phyloP scores from a whole-genome alignment of 495 filamentous ascomycete genomes.

The Darksidea phi region DNA sequence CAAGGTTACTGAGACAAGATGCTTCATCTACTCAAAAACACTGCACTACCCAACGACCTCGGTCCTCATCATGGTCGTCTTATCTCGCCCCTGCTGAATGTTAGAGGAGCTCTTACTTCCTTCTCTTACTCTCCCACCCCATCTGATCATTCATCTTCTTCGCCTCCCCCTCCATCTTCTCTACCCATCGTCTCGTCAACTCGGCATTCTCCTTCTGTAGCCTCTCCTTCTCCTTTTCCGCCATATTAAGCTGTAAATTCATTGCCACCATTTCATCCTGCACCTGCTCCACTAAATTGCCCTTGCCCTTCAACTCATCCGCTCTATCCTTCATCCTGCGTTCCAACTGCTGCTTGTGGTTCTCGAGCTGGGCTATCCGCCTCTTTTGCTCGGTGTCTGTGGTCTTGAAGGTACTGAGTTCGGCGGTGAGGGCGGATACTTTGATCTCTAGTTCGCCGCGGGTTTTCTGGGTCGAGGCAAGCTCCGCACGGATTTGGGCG shows the following conservation, averaged over 20 bases:
- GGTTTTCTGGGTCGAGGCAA: slow-evolving; percentile 42
- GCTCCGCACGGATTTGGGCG: slow-evolving; percentile 39
- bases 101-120: not conserved
- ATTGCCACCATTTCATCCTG: slow-evolving; percentile 87
- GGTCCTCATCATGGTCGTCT: not conserved
- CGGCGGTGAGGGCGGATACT: slow-evolving; percentile 33
- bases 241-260: slow-evolving; percentile 83
- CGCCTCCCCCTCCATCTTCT: slow-evolving; percentile 76
- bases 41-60: not conserved
- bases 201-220: slow-evolving; percentile 83
- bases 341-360: slow-evolving; percentile 60
- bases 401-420: slow-evolving; percentile 40
- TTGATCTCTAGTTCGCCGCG: slow-evolving; percentile 38
- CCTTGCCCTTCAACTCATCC: slow-evolving; percentile 80
- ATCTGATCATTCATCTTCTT: slow-evolving; percentile 77
- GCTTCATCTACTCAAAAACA: too few species aligned
- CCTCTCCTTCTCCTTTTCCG: slow-evolving; percentile 66
- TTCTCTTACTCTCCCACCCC: slow-evolving; percentile 26
- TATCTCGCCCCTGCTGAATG: slow-evolving; percentile 7
- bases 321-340: slow-evolving; percentile 73
- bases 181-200: slow-evolving; percentile 88
- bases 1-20: too few species aligned
- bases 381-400: slow-evolving; percentile 45
- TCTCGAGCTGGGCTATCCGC: slow-evolving; percentile 59
- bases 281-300: slow-evolving; percentile 76